phyloP scores from a whole-genome alignment of 192 early-diverging fungal genomes.

The Ambispora gerdemannii region DNA sequence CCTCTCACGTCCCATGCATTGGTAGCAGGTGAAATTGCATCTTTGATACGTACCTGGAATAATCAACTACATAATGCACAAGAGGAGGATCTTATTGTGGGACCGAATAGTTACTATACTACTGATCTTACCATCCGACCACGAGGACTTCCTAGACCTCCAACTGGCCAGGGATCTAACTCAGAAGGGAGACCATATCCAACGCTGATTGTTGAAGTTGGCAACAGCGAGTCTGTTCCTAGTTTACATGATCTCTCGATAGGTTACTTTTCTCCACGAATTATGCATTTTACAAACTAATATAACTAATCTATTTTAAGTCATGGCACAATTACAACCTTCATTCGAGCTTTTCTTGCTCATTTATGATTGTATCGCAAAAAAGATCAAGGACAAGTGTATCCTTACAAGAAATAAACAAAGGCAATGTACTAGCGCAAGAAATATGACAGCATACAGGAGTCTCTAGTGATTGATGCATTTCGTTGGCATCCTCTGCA shows the following conservation, averaged over 20 bases:
- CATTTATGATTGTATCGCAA: no score
- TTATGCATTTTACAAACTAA: no score
- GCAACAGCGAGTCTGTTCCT: conserved; percentile 8
- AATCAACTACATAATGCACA: conserved; percentile 15
- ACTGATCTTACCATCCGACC: conserved; percentile 14
- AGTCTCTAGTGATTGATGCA: no score
- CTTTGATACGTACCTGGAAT: not conserved
- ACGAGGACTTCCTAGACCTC: not conserved
- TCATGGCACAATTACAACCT: no score
- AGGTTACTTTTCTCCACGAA: conserved; percentile 16
- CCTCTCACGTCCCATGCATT: conserved; percentile 5
- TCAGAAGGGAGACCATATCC: conserved; percentile 2
- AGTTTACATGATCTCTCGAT: conserved; percentile 9
- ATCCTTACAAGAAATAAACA: no score
- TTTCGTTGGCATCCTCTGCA: no score
- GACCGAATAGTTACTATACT: conserved; percentile 18
- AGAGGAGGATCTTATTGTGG: conserved; percentile 16
- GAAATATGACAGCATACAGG: no score
- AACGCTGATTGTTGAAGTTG: conserved; percentile 24
- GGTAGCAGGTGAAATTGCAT: not conserved
- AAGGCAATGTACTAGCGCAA: no score
- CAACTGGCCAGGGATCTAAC: conserved; percentile 6
- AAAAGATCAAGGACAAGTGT: no score
- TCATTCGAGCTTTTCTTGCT: no score
- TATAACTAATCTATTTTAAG: no score